phyloP scores from a whole-genome alignment of 768 basidiomycete species.

The Kwoniella bestiolae region DNA sequence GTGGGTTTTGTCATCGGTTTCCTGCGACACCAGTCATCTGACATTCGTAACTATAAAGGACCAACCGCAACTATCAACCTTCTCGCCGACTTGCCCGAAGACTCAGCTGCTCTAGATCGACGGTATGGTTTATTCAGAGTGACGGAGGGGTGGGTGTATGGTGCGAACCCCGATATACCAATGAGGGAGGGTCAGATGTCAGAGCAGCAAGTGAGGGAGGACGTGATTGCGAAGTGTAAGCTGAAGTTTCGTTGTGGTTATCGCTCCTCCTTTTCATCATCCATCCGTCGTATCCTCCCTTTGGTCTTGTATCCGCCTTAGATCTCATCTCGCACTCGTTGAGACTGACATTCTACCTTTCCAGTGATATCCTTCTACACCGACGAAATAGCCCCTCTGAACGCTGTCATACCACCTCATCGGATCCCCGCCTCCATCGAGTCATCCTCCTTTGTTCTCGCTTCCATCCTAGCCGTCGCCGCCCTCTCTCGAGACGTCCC shows the following conservation, averaged over 20 bases:
- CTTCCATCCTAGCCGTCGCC: constrained; percentile 15
- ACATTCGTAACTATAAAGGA: too few species aligned
- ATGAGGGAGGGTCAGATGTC: constrained; percentile 15
- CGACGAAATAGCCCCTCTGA: constrained; percentile 12
- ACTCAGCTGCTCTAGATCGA: constrained; percentile 16
- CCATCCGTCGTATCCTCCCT: too few species aligned
- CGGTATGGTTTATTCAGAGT: constrained; percentile 19
- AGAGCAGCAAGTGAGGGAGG: constrained; percentile 19
- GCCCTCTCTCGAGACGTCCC: constrained; percentile 18
- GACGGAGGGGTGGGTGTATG: constrained; percentile 23
- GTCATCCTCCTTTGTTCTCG: constrained; percentile 6
- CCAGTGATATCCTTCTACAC: constrained; percentile 20
- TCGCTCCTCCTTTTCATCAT: too few species aligned
- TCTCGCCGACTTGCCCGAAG: constrained; percentile 8
- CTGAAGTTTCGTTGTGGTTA: background rate
- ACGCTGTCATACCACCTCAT: constrained; percentile 21
- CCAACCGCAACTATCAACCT: constrained; percentile 20
- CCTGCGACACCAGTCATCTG: too few species aligned
- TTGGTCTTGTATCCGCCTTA: too few species aligned
- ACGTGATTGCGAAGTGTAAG: constrained; percentile 20
- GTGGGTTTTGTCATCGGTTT: too few species aligned
- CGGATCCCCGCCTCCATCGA: constrained; percentile 2
- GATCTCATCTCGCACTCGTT: too few species aligned
- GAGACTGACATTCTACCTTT: too few species aligned
- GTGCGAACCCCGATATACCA: constrained; percentile 14